Evolutionary conservation across 2,329 filamentous ascomycete species (phyloP), one percentile per base, ranked within the genome.

Genomic region (Arthrobotrys conoides): DNA sequence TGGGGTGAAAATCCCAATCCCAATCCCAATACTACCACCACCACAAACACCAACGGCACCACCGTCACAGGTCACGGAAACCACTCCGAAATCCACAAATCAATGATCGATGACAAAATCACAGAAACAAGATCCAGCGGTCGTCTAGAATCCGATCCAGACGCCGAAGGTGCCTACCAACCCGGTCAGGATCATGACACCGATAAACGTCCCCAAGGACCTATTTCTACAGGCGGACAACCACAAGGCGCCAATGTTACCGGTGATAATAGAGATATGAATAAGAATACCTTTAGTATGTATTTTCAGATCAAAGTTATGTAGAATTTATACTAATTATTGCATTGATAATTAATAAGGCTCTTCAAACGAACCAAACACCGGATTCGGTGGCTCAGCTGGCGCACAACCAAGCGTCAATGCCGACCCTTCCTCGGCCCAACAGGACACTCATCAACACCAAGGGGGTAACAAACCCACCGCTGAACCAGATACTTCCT

Each of bases 31-130:
- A 22, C 18, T 16, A 30, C 48, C 49, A 59, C 18, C 44, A 68
- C 30, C 44, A 76, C 64, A 57, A 90, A 88, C 86, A 82, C 83
- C n/a, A 83, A 16, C 4, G 9, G 3, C 20, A 24, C 20, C 18
- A 51, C 86, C 9, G 87, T 87, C 30, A 86, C 86, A 24, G 86
- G 86, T 12, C 14, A 24, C 10, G 59, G 48, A 18, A 6, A 51
- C 38, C 49, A 77, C 36, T 49, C 75, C 27, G 78, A 79, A 69
- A 44, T 63, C 24, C 71, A 76, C 69, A 80, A 71, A 64, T 73
- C 70, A 12, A 79, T 79, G 76, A 71, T 79, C 24, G 76, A 79
- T 68, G 79, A 79, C 49, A 46, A 55, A 57, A 51, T 79, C n/a
- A 64, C 36, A n/a, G 59, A 76, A 49, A 38, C 38, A 20, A 79